Base-by-base conservation (phyloP, 225 moss, liverwort and hornwort genomes). In the Neckera pumila region DNA sequence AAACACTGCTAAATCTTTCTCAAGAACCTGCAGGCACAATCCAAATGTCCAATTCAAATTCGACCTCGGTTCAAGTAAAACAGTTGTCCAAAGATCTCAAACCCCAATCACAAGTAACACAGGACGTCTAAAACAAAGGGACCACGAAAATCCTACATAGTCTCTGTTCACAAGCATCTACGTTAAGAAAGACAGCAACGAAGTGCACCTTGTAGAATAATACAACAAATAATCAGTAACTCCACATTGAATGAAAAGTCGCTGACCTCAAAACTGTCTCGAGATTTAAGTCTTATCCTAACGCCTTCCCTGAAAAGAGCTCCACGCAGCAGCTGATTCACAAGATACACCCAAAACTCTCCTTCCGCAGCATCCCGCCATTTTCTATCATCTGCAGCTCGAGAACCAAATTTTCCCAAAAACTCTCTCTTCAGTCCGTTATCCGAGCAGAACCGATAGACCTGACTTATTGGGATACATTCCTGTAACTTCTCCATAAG, bases 1-100 rank as follows among this genome's bases (percentile, higher is more conserved):
- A 64, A 95, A 95, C 34, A 95, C 89, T 79, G 95, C 93, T 89
- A 95, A 90, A 91, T 95, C 95, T 86, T 89, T 93, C 91, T 93
- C 95, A 57, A 93, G 92, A 76, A 92, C 91, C 95, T 95, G 90
- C 76, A 91, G 58, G 40, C 61, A 79, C 78, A 76, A 88, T 76
- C 80, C 75, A 87, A 70, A 89, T 49, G n/a, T 85, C 70, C 76
- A 43, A 83, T 76, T 56, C 6, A 79, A 67, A 31, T 45, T 88
- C 34, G 38, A 45, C 65, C 80, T 69, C 27, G 7, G 21, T 71
- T 19, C 76, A 76, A 88, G 69, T 12, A 84, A 54, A 45, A 40
- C 85, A 25, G 49, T 47, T 23, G 64, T 81, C 59, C 74, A 61
- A 81, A 65, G 17, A 74, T 51, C 60, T 70, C 38, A 59, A 28